Percentiles rank a stretch among this genome's conserved stretches.
Conservation (phyloP, 768 basidiomycete genomes). For the Hygrophorus russula region DNA sequence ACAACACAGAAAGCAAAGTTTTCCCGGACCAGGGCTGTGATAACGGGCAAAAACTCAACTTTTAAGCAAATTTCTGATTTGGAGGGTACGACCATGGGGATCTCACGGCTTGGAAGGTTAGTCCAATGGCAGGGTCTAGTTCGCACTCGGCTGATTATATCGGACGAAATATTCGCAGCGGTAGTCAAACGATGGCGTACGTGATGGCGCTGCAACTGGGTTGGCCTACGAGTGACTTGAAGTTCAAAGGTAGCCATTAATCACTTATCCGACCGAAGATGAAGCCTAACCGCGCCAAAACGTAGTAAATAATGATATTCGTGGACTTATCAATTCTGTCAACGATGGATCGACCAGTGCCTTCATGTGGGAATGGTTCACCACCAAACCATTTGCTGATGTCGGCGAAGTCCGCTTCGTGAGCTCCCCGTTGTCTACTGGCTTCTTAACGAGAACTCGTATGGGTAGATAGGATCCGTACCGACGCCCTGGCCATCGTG, state of each 20-base stretch:
- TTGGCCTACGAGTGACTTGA: constrained; percentile 54
- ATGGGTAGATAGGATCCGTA: constrained; percentile 77
- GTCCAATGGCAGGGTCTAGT: constrained; percentile 3
- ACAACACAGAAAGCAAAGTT: background rate
- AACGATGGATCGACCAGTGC: constrained; percentile 83
- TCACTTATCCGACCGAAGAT: background rate
- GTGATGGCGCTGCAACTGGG: constrained; percentile 87
- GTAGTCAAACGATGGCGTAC: constrained; percentile 91
- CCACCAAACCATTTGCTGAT: constrained; percentile 62
- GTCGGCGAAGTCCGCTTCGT: constrained; percentile 76
- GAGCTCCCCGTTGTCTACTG: constrained; percentile 21
- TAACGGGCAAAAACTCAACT: constrained; percentile 65
- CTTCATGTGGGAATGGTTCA: constrained; percentile 96
- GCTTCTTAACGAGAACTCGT: no score
- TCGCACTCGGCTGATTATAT: constrained; percentile 2
- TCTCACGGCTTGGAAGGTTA: constrained; percentile 80
- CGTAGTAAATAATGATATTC: constrained; percentile 72
- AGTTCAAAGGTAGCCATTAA: constrained; percentile 52
- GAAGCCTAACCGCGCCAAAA: background rate
- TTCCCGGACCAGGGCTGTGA: constrained; percentile 66
- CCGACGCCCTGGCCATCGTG: constrained; percentile 97
- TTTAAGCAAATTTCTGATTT: constrained; percentile 68
- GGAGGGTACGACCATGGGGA: constrained; percentile 75
- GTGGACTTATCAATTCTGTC: constrained; percentile 72
- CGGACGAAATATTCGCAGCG: constrained; percentile 28